Conservation (phyloP, 305 asterid genomes). For the Solanum chacoense region DNA sequence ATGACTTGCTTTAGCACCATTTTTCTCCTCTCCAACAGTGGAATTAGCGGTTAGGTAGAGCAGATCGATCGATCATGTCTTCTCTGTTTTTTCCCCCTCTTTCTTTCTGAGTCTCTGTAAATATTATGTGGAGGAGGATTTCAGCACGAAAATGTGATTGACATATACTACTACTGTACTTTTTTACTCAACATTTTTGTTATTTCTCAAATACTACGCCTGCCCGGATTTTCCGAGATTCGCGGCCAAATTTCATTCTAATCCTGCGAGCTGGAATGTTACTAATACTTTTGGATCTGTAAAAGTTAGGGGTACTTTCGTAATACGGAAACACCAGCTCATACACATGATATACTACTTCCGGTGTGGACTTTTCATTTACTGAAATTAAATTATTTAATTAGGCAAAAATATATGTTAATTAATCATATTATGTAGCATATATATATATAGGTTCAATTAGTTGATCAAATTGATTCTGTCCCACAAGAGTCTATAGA, state of each 20-base stretch:
- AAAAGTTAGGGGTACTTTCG: background rate
- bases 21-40: background rate
- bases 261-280: background rate
- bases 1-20: slow-evolving; percentile 3
- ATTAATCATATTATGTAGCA: background rate
- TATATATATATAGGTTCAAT: background rate
- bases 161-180: background rate
- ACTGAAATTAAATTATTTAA: background rate
- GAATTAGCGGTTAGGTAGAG: background rate
- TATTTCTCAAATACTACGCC: background rate
- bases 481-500: background rate
- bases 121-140: slow-evolving; percentile 25
- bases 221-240: background rate
- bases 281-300: background rate
- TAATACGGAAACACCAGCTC: background rate
- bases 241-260: background rate
- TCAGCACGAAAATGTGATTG: slow-evolving; percentile 4
- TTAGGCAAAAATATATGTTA: background rate
- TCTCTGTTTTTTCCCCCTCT: background rate
- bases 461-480: background rate
- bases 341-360: background rate
- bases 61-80: slow-evolving; percentile 4
- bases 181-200: background rate
- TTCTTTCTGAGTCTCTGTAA: slow-evolving; percentile 18
- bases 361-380: background rate